Evolutionary conservation across 169 alveolate genomes (phyloP).

Genomic region (Cryptosporidium xiaoi): DNA sequence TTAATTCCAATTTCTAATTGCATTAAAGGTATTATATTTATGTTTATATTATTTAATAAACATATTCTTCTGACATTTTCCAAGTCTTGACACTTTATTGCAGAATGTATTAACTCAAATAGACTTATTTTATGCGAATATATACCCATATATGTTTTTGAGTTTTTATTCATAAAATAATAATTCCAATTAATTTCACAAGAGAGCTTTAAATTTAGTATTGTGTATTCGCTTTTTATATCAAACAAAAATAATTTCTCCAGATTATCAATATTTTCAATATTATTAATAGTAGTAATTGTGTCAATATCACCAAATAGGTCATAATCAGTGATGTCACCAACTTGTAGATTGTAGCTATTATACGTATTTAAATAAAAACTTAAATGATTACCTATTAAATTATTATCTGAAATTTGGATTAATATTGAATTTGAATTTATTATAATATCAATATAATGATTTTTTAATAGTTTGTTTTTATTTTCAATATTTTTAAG

Average conservation of each 20-base stretch:
- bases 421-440: conserved; percentile 14
- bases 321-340: too few relatives aligned
- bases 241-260: neutral
- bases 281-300: neutral
- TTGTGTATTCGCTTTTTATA: neutral
- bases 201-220: neutral
- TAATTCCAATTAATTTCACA: conserved; percentile 9
- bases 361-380: neutral
- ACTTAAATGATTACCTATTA: conserved; percentile 18
- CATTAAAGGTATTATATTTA: conserved; percentile 18
- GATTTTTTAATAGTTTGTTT: neutral
- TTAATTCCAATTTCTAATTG: conserved; percentile 53
- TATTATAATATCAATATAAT: conserved; percentile 7
- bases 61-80: neutral
- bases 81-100: conserved; percentile 28
- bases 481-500: neutral
- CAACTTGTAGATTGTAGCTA: neutral
- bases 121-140: conserved; percentile 30
- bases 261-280: neutral
- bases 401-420: conserved; percentile 14
- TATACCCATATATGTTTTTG: conserved; percentile 5
- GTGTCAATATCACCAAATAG: too few relatives aligned
- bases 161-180: conserved; percentile 10
- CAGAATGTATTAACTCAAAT: conserved; percentile 15
- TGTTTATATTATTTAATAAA: conserved; percentile 18